These are phyloP conservation scores for Lentinula sp. DNA, from an alignment of 768 basidiomycete genomes.

Conservation along the genomic window DNA sequence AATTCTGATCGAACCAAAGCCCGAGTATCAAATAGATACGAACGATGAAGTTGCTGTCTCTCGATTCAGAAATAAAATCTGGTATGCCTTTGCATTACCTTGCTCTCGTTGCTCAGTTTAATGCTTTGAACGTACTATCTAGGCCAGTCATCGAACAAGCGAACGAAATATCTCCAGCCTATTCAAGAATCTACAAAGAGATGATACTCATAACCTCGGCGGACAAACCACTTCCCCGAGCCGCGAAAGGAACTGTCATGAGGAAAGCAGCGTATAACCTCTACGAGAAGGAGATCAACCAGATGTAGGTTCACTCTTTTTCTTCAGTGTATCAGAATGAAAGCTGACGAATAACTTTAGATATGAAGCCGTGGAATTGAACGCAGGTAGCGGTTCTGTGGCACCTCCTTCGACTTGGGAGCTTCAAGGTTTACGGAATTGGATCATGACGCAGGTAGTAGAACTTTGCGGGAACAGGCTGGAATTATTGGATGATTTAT, in stretches of 20 bases:
- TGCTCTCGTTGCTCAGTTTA: neutral
- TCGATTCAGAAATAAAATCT: constrained; percentile 29
- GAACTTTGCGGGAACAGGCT: constrained; percentile 20
- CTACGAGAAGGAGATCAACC: constrained; percentile 36
- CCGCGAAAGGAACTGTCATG: constrained; percentile 39
- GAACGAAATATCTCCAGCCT: constrained; percentile 30
- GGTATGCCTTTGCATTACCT: constrained; percentile 16
- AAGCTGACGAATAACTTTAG: constrained; percentile 10
- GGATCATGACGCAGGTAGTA: constrained; percentile 16
- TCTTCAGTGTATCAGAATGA: neutral
- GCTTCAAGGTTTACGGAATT: constrained; percentile 8
- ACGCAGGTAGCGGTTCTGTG: constrained; percentile 13
- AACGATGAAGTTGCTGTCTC: constrained; percentile 19
- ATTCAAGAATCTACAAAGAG: constrained; percentile 43
- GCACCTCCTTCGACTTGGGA: constrained; percentile 12
- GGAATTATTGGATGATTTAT: constrained; percentile 14
- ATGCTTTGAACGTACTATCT: neutral
- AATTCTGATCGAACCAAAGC: constrained; percentile 22
- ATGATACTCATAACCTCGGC: constrained; percentile 40
- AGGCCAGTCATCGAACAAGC: constrained; percentile 36
- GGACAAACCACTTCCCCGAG: constrained; percentile 35
- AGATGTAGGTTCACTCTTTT: constrained; percentile 16
- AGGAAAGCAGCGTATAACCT: constrained; percentile 29
- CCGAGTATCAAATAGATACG: constrained; percentile 22
- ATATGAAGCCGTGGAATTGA: constrained; percentile 21